These are phyloP conservation scores for Lophiostoma macrostomum DNA, from an alignment of 495 filamentous ascomycete genomes.

Conservation along the genomic window DNA sequence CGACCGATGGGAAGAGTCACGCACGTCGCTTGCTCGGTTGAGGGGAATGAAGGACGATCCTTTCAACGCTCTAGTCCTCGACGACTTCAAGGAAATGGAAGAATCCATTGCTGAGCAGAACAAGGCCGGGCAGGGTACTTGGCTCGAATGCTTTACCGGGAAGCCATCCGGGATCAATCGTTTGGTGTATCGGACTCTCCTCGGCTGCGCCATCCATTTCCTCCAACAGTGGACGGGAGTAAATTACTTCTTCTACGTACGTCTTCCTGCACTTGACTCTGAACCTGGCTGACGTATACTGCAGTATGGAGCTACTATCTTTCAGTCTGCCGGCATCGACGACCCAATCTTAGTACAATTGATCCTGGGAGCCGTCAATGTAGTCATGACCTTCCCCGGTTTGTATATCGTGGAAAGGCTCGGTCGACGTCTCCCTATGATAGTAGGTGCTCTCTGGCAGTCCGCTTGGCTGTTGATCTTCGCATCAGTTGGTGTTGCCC, in stretches of 20 bases:
- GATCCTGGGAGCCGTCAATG: conserved; percentile 72
- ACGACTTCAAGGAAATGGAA: conserved; percentile 13
- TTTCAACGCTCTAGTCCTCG: neutral
- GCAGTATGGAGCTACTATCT: conserved; percentile 67
- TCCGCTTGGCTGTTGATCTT: conserved; percentile 71
- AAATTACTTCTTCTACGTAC: conserved; percentile 74
- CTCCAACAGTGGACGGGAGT: conserved; percentile 40
- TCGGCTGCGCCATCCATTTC: conserved; percentile 9
- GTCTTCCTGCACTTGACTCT: neutral
- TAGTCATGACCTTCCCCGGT: conserved; percentile 67
- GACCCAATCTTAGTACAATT: conserved; percentile 71
- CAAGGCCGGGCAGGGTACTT: conserved; percentile 10
- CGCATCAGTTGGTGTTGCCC: conserved; percentile 58
- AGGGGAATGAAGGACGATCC: conserved; percentile 13
- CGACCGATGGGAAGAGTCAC: conserved; percentile 3
- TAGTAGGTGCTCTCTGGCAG: conserved; percentile 66
- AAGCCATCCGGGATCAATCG: neutral
- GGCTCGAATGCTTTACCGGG: conserved; percentile 13
- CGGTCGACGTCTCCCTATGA: conserved; percentile 64
- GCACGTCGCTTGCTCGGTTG: conserved; percentile 2
- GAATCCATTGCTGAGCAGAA: conserved; percentile 5
- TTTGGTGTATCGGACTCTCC: conserved; percentile 5
- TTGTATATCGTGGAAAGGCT: conserved; percentile 70
- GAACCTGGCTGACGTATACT: neutral
- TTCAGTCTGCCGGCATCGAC: conserved; percentile 62